A percentile compares a stretch with the other conserved stretches of the same genome.
These are phyloP conservation scores for Cyathus olla DNA, from an alignment of 1,284 basidiomycete species.

Conservation along the genomic window DNA sequence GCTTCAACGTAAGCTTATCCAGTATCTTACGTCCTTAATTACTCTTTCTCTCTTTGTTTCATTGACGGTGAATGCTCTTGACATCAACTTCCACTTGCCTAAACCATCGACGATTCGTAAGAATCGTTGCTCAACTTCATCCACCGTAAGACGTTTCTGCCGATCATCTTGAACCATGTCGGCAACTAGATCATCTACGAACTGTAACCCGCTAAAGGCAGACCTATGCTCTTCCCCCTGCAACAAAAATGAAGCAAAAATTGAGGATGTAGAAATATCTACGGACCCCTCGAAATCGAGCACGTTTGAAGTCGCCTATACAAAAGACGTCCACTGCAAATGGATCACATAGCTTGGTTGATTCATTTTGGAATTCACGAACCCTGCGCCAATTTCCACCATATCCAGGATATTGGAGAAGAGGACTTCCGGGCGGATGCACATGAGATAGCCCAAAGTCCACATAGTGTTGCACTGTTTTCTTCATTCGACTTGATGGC, in stretches of 20 bases:
- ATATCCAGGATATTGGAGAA: slow-evolving; percentile 8
- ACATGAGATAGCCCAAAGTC: slow-evolving; percentile 42
- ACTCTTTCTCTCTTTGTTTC: too few species aligned
- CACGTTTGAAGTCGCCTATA: slow-evolving; percentile 40
- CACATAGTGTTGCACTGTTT: slow-evolving; percentile 42
- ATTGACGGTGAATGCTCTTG: not conserved
- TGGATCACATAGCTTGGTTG: slow-evolving; percentile 31
- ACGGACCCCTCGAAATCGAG: slow-evolving; percentile 36
- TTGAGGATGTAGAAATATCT: not conserved
- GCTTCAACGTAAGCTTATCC: too few species aligned
- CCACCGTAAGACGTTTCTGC: slow-evolving; percentile 32
- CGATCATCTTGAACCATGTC: slow-evolving; percentile 40
- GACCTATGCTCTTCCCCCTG: not conserved
- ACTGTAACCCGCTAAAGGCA: slow-evolving; percentile 21
- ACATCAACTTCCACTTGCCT: slow-evolving; percentile 1
- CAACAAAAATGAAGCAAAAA: too few species aligned
- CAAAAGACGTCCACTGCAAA: slow-evolving; percentile 49
- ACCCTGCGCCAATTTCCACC: slow-evolving; percentile 20
- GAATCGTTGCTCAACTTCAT: slow-evolving; percentile 33
- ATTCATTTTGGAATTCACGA: slow-evolving; percentile 15
- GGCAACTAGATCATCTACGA: slow-evolving; percentile 20
- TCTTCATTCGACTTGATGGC: slow-evolving; percentile 38
- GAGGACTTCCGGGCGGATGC: slow-evolving; percentile 22
- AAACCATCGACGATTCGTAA: slow-evolving; percentile 5
- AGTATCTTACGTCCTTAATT: too few species aligned